Base-by-base conservation (phyloP, 805 yeast species). In the Saccharomyces paradoxus region DNA sequence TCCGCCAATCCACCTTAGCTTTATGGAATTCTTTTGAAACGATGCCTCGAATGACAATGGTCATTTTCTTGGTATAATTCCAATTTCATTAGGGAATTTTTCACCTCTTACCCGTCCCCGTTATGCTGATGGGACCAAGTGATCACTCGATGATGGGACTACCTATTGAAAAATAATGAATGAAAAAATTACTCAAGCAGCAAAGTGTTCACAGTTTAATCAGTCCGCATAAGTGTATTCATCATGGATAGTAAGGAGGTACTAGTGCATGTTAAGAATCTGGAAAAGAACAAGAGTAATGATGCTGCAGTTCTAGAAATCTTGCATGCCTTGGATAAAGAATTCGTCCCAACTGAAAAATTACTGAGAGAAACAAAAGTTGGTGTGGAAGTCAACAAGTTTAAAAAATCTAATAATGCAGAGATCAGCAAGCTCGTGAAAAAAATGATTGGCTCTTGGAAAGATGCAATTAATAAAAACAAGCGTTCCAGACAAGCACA, bases 341-440 rank as follows among this genome's bases (percentile, higher is more conserved):
- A 87, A 12, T 61, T 70, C 37, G 87, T 89, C 52, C 97, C 98
- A 9, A 84, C 95, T 1, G 98, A 92, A 66, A 81, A 83, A 67
- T 75, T 92, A 37, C 76, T 92, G 51, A 80, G 97, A 64, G 82
- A 92, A 65, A 94, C 99, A 8, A 90, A 89, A 70, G 92, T 94
- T n/a, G 99, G 99, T 59, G 92, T 94, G 17, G 92, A 91, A 8
- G 97, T 94, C 46, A 94, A 94, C 74, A 90, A 89, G 71, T 82
- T 87, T 64, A 82, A 96, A 59, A 73, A 87, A 8, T 82, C 83
- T 49, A 65, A 72, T 30, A 88, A 87, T 69, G 58, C 79, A 24
- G 95, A 90, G 61, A 70, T 94, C 49, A 76, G 85, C 12, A 71
- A 77, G 1, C 72, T 87, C 46, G 98, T 92, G 41, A 88, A 87